phyloP scores from a whole-genome alignment of 345 rosid species.

The Eucalyptus melliodora region DNA sequence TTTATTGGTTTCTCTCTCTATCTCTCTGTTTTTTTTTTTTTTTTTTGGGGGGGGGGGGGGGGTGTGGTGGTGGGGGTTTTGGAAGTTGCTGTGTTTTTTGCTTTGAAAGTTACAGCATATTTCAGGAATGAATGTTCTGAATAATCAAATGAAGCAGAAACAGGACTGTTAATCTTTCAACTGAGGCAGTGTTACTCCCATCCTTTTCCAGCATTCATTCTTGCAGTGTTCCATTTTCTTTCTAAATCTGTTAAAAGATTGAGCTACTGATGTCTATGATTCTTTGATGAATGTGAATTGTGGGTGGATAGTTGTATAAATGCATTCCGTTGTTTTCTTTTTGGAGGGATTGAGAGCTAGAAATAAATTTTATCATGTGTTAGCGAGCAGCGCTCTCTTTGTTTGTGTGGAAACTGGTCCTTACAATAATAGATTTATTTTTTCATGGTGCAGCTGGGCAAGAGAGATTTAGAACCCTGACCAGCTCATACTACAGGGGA shows the following conservation, averaged over 20 bases:
- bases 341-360: background rate
- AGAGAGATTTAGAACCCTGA: constrained; percentile 90
- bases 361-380: background rate
- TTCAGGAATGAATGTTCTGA: background rate
- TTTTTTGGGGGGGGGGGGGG: no score
- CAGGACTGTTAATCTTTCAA: background rate
- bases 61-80: background rate
- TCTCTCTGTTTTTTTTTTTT: background rate
- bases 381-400: background rate
- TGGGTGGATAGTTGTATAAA: background rate
- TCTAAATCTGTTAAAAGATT: background rate
- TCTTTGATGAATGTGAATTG: background rate
- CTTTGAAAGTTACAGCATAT: background rate
- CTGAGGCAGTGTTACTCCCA: background rate
- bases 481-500: constrained; percentile 94
- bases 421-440: background rate
- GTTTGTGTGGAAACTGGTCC: background rate
- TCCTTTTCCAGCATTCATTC: background rate
- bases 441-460: constrained; percentile 75
- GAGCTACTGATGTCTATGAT: background rate
- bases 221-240: background rate
- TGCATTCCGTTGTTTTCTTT: background rate
- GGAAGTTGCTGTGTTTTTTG: background rate
- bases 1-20: background rate
- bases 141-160: background rate